Conservation (phyloP, 2,329 filamentous ascomycete species). For the Trichoderma semiorbis region DNA sequence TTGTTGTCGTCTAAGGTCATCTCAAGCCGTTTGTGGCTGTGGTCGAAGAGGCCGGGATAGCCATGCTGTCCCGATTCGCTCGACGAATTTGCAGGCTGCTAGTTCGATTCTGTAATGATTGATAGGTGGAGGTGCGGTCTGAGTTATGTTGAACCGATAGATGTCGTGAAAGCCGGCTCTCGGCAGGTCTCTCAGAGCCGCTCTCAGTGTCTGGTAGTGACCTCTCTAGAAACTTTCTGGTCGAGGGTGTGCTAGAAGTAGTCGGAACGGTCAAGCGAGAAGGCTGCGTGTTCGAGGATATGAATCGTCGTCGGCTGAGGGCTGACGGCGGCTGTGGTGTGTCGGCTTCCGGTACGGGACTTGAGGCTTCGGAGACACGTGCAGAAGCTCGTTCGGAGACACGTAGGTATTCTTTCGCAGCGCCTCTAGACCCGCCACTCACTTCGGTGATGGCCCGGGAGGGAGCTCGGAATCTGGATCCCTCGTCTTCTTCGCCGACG, state of each 20-base stretch:
- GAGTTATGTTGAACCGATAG: conserved; percentile 41
- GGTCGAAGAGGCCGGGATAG: conserved; percentile 34
- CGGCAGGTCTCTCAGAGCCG: conserved; percentile 25
- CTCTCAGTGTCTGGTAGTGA: conserved; percentile 43
- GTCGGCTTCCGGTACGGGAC: conserved; percentile 33
- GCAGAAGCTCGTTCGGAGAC: conserved; percentile 23
- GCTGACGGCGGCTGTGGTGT: conserved; percentile 42
- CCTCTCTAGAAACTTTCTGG: conserved; percentile 50
- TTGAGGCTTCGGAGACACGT: conserved; percentile 29
- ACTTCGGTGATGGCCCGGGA: conserved; percentile 59
- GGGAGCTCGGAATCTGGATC: conserved; percentile 50
- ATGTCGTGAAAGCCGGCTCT: conserved; percentile 36
- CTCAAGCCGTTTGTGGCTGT: conserved; percentile 43
- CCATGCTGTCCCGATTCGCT: conserved; percentile 42
- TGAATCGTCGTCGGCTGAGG: conserved; percentile 52
- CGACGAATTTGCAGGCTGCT: conserved; percentile 44
- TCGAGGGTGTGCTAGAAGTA: conserved; percentile 34
- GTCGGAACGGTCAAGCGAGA: conserved; percentile 44
- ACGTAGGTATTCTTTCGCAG: conserved; percentile 27
- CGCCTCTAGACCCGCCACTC: conserved; percentile 35
- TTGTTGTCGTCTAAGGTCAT: conserved; percentile 32
- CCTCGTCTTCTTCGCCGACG: conserved; percentile 48
- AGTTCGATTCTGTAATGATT: conserved; percentile 40
- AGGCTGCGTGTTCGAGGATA: conserved; percentile 44
- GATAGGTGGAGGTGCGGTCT: conserved; percentile 14